Percentiles rank a stretch among this genome's conserved stretches.
These are phyloP conservation scores for Hibiscus tridactylites DNA, from an alignment of 345 rosid species.

Conservation along the genomic window DNA sequence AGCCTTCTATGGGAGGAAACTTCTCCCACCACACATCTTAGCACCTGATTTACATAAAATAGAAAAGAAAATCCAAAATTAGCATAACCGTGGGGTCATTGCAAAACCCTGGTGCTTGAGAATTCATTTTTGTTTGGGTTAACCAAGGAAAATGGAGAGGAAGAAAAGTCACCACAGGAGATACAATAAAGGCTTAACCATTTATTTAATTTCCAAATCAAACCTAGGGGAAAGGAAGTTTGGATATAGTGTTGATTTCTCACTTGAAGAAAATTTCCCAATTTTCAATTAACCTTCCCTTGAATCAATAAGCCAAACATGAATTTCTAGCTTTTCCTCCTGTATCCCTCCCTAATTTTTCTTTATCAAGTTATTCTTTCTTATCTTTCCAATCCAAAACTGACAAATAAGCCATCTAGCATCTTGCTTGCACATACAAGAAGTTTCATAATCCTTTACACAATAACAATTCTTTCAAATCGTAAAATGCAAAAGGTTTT, in stretches of 20 bases:
- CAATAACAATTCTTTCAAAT: background rate
- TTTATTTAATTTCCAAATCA: background rate
- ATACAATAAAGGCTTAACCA: background rate
- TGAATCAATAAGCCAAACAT: background rate
- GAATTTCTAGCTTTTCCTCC: background rate
- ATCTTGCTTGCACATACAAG: background rate
- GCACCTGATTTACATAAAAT: conserved; percentile 1
- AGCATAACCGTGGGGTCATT: background rate
- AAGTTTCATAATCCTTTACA: background rate
- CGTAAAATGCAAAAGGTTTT: background rate
- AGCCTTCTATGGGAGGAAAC: background rate
- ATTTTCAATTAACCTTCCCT: background rate
- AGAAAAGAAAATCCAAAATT: background rate
- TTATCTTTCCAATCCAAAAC: background rate
- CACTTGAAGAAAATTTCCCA: background rate
- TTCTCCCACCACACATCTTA: background rate
- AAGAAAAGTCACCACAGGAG: background rate
- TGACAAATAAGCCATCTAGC: background rate
- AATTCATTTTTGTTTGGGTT: background rate
- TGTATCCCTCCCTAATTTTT: background rate
- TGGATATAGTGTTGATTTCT: background rate
- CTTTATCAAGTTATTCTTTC: background rate
- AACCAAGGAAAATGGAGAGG: background rate
- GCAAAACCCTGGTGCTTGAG: background rate
- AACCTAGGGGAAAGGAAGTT: background rate